Evolutionary conservation across 768 basidiomycete species (phyloP).

Genomic region (Clitopilus hobsonii): DNA sequence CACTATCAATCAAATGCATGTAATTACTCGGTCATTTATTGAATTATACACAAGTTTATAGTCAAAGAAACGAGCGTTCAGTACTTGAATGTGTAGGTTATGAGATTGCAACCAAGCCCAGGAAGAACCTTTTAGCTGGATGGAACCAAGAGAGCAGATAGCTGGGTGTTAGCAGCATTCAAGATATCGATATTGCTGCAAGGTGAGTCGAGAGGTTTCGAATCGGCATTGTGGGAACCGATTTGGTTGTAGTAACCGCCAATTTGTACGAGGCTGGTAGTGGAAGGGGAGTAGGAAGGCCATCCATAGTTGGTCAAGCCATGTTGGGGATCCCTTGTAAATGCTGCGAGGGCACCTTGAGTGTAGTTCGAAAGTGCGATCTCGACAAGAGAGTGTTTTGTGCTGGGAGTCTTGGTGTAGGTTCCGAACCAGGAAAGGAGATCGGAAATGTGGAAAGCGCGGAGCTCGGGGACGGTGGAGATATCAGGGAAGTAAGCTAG

Average conservation of each 20-base stretch:
- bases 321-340: constrained; percentile 30
- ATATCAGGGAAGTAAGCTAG: constrained; percentile 31
- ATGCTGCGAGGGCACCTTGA: constrained; percentile 35
- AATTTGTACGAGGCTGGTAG: constrained; percentile 12
- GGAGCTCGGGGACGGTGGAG: constrained; percentile 24
- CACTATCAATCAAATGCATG: neutral
- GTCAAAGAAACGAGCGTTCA: too few relatives aligned
- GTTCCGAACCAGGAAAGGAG: constrained; percentile 36
- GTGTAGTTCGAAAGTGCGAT: constrained; percentile 28
- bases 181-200: neutral
- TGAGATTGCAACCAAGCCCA: too few relatives aligned
- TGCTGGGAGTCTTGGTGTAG: constrained; percentile 18
- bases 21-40: neutral
- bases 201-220: neutral
- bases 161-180: neutral
- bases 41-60: too few relatives aligned
- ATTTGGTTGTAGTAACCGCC: constrained; percentile 12
- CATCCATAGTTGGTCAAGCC: constrained; percentile 23
- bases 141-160: neutral
- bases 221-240: constrained; percentile 16
- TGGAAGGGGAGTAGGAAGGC: constrained; percentile 17
- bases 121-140: too few relatives aligned
- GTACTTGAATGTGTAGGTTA: too few relatives aligned
- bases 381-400: constrained; percentile 17
- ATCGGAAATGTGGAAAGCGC: constrained; percentile 34